These are phyloP conservation scores for Magnaporthiopsis incrustans DNA, from an alignment of 2,329 filamentous ascomycete genomes.

Conservation along the genomic window DNA sequence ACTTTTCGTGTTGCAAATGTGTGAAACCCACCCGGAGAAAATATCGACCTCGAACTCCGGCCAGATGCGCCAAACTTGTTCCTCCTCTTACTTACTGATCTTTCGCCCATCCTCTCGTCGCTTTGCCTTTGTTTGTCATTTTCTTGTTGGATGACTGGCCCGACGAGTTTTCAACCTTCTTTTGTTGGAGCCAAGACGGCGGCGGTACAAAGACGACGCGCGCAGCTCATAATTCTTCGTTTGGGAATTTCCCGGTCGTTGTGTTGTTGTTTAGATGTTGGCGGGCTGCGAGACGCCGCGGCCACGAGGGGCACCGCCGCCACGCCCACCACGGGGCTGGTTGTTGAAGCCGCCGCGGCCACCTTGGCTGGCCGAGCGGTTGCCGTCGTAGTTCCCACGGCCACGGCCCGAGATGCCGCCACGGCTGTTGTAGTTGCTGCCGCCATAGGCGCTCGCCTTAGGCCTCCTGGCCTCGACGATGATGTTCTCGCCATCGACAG, in stretches of 20 bases:
- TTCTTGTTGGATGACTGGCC: neutral
- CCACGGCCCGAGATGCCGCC: constrained; percentile 58
- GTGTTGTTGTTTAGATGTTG: constrained; percentile 35
- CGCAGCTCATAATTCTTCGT: neutral
- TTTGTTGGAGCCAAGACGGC: neutral
- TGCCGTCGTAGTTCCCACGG: constrained; percentile 56
- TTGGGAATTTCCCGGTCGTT: neutral
- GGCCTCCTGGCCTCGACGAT: constrained; percentile 83
- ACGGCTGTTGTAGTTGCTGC: constrained; percentile 55
- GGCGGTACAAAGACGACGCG: constrained; percentile 7
- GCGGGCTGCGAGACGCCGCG: constrained; percentile 46
- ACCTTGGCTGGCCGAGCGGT: constrained; percentile 52
- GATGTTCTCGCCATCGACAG: constrained; percentile 73
- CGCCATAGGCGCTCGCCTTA: constrained; percentile 62
- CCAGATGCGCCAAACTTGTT: constrained; percentile 4
- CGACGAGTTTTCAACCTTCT: neutral
- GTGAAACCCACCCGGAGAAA: constrained; percentile 2
- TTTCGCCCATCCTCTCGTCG: neutral
- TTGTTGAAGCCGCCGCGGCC: constrained; percentile 63
- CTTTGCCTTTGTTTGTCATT: neutral
- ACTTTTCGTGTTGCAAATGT: neutral
- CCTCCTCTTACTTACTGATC: neutral
- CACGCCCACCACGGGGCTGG: constrained; percentile 53
- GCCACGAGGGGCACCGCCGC: constrained; percentile 54
- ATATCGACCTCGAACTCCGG: constrained; percentile 7